A percentile compares a stretch with the other conserved stretches of the same genome.
These are phyloP conservation scores for Dipteronia dyeriana DNA, from an alignment of 345 rosid genomes.

Conservation along the genomic window DNA sequence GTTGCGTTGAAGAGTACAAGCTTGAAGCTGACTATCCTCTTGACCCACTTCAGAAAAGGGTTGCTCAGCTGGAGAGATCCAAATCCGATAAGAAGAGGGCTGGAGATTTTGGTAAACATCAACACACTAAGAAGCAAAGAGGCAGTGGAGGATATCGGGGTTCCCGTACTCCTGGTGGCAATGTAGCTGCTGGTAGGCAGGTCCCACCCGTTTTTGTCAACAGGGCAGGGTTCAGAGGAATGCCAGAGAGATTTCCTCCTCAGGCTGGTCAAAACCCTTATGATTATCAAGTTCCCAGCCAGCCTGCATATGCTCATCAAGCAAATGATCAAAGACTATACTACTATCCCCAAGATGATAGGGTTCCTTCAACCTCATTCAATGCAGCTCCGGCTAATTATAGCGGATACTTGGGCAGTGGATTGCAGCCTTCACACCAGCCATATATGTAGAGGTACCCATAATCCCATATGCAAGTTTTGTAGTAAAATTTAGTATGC, in stretches of 20 bases:
- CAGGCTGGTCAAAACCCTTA: conserved; percentile 34
- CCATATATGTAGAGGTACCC: conserved; percentile 33
- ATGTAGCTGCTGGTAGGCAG: conserved; percentile 31
- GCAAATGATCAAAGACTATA: conserved; percentile 43
- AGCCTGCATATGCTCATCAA: conserved; percentile 41
- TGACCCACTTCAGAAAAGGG: conserved; percentile 57
- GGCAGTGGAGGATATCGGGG: conserved; percentile 38
- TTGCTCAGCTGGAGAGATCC: conserved; percentile 51
- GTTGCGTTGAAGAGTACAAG: conserved; percentile 49
- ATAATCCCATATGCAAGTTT: not conserved
- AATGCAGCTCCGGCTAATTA: conserved; percentile 35
- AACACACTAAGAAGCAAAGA: conserved; percentile 42
- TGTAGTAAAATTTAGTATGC: conserved; percentile 6
- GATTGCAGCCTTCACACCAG: conserved; percentile 38
- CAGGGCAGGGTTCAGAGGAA: conserved; percentile 29
- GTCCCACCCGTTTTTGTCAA: conserved; percentile 28
- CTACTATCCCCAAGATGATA: conserved; percentile 38
- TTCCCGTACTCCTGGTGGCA: conserved; percentile 29
- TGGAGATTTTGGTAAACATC: conserved; percentile 40
- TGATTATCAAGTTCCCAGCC: conserved; percentile 40
- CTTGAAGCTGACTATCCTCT: conserved; percentile 59
- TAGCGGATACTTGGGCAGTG: conserved; percentile 28
- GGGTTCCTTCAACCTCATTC: conserved; percentile 25
- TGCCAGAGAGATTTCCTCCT: conserved; percentile 39
- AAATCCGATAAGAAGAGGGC: conserved; percentile 49